Evolutionary conservation across 2,329 filamentous ascomycete species (phyloP), one percentile per base, ranked within the genome.

Genomic region (Arthrobotrys entomopaga): DNA sequence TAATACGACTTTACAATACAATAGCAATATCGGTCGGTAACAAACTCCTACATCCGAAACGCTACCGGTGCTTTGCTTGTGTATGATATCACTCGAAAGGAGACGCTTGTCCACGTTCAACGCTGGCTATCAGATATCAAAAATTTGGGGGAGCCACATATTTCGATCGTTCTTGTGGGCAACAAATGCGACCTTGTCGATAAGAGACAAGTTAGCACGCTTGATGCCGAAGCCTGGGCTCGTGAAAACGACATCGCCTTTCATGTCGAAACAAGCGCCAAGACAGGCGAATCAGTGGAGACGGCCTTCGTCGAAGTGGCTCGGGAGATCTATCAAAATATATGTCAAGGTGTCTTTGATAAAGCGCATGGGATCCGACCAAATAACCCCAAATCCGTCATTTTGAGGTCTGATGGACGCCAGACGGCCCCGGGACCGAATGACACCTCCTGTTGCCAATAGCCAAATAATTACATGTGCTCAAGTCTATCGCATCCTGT

Each of bases 221-320:
- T 90, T 77, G 94, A 98, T 83, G 95, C 95, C 1, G 89, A 94
- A 80, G 91, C 91, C 71, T 99, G 95, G 95, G 96, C 93, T 75
- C 86, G 85, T 73, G 83, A 86, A 77, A 97, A 98, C 82, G 91
- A 91, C 70, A 89, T 98, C 24, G 87, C 97, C 80, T 89, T 93
- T 80, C 98, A 98, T 81, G 92, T 98, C 76, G 95, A 99, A 84
- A 99, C 95, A 43, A 93, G 90, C 77, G 95, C 95, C 57, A 99
- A 98, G 85, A 96, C 90, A 76, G 95, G 95, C 60, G 92, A 96
- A 80, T 92, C 92, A 58, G 95, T 99, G 40, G 95, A 99, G 82
- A 87, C 89, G 78, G 95, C 95, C 1, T 99, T 99, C 80, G 86
- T 96, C 80, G 89, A 95, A 80, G 93, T 98, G 13, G 93, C 95